phyloP scores from a whole-genome alignment of 2,329 filamentous ascomycete species.

The Aquanectria penicillioides region DNA sequence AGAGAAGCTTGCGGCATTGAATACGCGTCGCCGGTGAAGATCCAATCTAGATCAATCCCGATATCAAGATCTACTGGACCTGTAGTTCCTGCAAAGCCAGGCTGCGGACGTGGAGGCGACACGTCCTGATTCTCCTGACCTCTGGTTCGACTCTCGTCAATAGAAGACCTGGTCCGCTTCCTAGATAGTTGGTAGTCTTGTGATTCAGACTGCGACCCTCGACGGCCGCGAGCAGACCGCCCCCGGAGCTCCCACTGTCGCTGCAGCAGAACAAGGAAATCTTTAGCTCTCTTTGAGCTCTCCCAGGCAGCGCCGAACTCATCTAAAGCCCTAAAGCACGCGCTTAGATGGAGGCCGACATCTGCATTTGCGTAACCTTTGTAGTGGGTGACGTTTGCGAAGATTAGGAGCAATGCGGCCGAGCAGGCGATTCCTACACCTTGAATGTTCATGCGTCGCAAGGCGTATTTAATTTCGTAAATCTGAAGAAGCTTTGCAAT shows the following conservation, averaged over 20 bases:
- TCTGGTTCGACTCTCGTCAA: conserved; percentile 6
- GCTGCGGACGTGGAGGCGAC: conserved; percentile 16
- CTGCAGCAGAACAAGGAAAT: conserved; percentile 37
- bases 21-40: conserved; percentile 30
- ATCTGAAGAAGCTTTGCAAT: conserved; percentile 30
- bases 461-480: conserved; percentile 28
- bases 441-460: conserved; percentile 34
- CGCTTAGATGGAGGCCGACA: conserved; percentile 28
- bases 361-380: conserved; percentile 16
- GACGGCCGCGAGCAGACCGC: conserved; percentile 9
- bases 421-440: conserved; percentile 29
- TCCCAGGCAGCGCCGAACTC: conserved; percentile 37
- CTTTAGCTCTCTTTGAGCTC: conserved; percentile 35
- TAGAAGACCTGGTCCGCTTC: conserved; percentile 26
- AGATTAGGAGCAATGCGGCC: conserved; percentile 19
- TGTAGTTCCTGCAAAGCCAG: conserved; percentile 11
- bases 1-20: conserved; percentile 3
- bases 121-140: conserved; percentile 1
- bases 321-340: conserved; percentile 39
- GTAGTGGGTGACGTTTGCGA: conserved; percentile 37
- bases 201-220: neutral
- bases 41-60: conserved; percentile 32
- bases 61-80: conserved; percentile 27
- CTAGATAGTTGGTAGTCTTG: conserved; percentile 19
- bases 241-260: conserved; percentile 33